A percentile compares a stretch with the other conserved stretches of the same genome.
Evolutionary conservation across 805 yeast species (phyloP).

Genomic region (Candida nonsorbophila): DNA sequence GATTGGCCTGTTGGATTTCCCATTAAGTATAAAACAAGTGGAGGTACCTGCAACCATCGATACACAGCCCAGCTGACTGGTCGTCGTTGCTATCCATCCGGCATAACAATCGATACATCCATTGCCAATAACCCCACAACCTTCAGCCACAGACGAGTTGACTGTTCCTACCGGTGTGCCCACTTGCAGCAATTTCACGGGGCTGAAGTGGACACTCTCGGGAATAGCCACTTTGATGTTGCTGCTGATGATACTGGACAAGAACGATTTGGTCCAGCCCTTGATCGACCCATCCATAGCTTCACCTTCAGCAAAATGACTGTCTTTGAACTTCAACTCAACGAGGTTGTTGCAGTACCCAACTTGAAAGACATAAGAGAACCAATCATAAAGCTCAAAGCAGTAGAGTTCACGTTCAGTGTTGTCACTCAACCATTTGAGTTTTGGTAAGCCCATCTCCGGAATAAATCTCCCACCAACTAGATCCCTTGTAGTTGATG

Average conservation of each 20-base stretch:
- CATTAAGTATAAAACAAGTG: constrained; percentile 43
- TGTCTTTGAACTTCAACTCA: constrained; percentile 4
- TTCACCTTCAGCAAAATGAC: constrained; percentile 2
- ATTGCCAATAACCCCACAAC: constrained; percentile 21
- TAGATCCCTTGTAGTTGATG: constrained; percentile 11
- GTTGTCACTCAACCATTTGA: constrained; percentile 31
- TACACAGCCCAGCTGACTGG: constrained; percentile 19
- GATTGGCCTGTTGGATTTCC: constrained; percentile 11
- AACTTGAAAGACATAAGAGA: constrained; percentile 20
- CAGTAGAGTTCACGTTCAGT: constrained; percentile 20
- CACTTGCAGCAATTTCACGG: constrained; percentile 6
- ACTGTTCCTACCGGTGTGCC: constrained; percentile 16
- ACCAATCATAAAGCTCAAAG: constrained; percentile 51
- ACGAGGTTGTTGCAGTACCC: constrained; percentile 10
- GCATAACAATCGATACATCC: constrained; percentile 61
- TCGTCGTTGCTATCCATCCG: constrained; percentile 40
- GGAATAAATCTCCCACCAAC: constrained; percentile 46
- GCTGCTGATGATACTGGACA: constrained; percentile 14
- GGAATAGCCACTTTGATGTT: constrained; percentile 22
- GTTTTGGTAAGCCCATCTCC: constrained; percentile 56
- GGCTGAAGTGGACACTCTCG: constrained; percentile 9
- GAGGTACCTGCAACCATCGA: constrained; percentile 61
- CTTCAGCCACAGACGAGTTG: neutral
- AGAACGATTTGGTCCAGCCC: constrained; percentile 41
- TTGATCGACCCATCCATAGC: constrained; percentile 56